A percentile compares a stretch with the other conserved stretches of the same genome.
phyloP scores from a whole-genome alignment of 2,329 filamentous ascomycete species.

The Claviceps fusiformis region DNA sequence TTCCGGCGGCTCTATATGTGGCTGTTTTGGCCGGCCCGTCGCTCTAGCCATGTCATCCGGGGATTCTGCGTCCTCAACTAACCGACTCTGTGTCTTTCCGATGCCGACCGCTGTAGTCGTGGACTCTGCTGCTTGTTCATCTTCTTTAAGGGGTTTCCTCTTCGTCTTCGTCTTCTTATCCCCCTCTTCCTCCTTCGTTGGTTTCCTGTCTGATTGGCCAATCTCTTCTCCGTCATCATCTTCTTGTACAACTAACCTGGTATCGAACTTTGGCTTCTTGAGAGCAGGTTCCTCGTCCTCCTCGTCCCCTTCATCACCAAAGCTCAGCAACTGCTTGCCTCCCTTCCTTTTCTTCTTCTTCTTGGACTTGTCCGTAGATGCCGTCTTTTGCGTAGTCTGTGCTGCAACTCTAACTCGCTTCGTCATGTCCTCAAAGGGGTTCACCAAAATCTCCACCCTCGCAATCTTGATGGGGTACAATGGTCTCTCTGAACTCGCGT shows the following conservation, averaged over 20 bases:
- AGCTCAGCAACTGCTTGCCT: constrained; percentile 66
- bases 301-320: constrained; percentile 55
- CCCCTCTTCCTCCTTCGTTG: constrained; percentile 3
- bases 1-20: constrained; percentile 7
- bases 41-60: neutral
- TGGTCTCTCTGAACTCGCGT: constrained; percentile 66
- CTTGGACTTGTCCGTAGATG: constrained; percentile 33
- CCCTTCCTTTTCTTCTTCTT: constrained; percentile 63
- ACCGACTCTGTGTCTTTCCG: constrained; percentile 5
- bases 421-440: constrained; percentile 72
- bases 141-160: constrained; percentile 12
- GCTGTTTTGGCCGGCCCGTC: neutral
- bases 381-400: constrained; percentile 25
- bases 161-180: constrained; percentile 13
- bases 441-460: constrained; percentile 60
- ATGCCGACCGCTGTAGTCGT: neutral
- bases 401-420: constrained; percentile 47
- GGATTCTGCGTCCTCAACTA: neutral
- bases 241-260: constrained; percentile 53
- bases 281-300: constrained; percentile 38
- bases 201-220: constrained; percentile 12
- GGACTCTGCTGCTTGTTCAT: constrained; percentile 6
- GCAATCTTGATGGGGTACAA: constrained; percentile 75
- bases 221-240: constrained; percentile 21
- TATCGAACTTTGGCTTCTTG: constrained; percentile 71